Percentiles rank a stretch among this genome's conserved stretches.
Evolutionary conservation across 176 grass and related monocot species (phyloP).

Genomic region (sorghum (Sorghum bicolor)): Sorghum_bicolor_NCBIv3 NC_012870.2:57223001-57223500

Average conservation of each 20-base stretch:
- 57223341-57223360: not conserved
- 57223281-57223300: not conserved
- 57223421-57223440: constrained; percentile 55
- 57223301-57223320: not conserved
- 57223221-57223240: not conserved
- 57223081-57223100: constrained; percentile 94
- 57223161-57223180: not conserved
- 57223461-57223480: constrained; percentile 91
- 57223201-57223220: not conserved
- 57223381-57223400: not conserved
- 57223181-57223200: not conserved
- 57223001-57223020: constrained; percentile 81
- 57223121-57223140: constrained; percentile 82
- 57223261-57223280: not conserved
- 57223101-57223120: constrained; percentile 96
- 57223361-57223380: not conserved
- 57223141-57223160: constrained; percentile 48
- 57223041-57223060: constrained; percentile 78
- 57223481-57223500: constrained; percentile 99
- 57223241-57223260: not conserved
- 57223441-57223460: constrained; percentile 99
- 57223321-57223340: not conserved
- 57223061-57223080: constrained; percentile 85
- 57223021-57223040: constrained; percentile 87
- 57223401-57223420: not conserved